Percentiles rank a stretch among this genome's conserved stretches.
phyloP scores from a whole-genome alignment of 306 rosid species.

The Prunus kanzakura region DNA sequence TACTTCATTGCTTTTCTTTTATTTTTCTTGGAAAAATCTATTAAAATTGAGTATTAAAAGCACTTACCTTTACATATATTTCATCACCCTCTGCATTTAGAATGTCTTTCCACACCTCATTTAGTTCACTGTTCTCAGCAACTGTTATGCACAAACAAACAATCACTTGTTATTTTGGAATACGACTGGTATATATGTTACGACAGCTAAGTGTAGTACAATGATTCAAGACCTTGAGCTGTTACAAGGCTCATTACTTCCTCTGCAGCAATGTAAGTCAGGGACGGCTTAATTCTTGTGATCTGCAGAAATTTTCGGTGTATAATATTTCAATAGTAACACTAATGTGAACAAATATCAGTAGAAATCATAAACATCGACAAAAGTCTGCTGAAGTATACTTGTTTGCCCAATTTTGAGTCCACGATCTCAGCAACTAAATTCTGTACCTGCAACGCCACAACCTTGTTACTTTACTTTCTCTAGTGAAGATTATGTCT shows the following conservation, averaged over 20 bases:
- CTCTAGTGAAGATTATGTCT: conserved; percentile 10
- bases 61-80: conserved; percentile 83
- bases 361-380: neutral
- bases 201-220: conserved; percentile 10
- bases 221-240: conserved; percentile 71
- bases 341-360: neutral
- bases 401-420: conserved; percentile 92
- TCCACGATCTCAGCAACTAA: conserved; percentile 88
- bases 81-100: conserved; percentile 94
- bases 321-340: neutral
- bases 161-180: conserved; percentile 12
- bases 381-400: conserved; percentile 29
- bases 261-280: conserved; percentile 82
- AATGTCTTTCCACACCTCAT: conserved; percentile 92
- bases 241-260: conserved; percentile 98
- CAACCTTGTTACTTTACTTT: conserved; percentile 14
- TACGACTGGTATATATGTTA: neutral
- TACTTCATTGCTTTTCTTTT: neutral
- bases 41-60: neutral
- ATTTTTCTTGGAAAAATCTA: neutral
- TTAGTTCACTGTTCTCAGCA: conserved; percentile 77
- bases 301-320: conserved; percentile 44
- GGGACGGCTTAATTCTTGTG: conserved; percentile 71
- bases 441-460: conserved; percentile 71
- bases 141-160: conserved; percentile 49